Conservation (phyloP, 2,329 filamentous ascomycete species). For the Samsoniella hepiali region DNA sequence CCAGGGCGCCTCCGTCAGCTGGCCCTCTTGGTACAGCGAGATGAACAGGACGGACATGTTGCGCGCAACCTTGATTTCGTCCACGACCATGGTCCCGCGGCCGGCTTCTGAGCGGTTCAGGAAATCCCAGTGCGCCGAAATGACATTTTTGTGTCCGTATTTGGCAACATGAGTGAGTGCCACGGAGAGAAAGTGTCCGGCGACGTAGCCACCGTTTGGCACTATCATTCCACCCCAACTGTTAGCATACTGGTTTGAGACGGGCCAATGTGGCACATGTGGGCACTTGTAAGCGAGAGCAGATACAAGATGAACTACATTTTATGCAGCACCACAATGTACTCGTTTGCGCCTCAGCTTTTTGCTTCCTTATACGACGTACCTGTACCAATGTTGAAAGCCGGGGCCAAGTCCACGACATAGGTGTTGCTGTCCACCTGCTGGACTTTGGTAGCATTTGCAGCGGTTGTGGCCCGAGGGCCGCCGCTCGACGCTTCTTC, state of each 20-base stretch:
- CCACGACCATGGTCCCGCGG: conserved; percentile 36
- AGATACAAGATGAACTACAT: neutral
- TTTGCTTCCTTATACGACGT: neutral
- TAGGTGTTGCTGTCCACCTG: conserved; percentile 1
- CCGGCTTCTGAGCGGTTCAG: conserved; percentile 38
- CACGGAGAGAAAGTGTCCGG: conserved; percentile 38
- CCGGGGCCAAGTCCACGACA: conserved; percentile 9
- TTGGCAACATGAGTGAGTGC: conserved; percentile 33
- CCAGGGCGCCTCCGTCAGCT: conserved; percentile 35
- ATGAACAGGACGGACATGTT: conserved; percentile 41
- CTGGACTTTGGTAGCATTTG: neutral
- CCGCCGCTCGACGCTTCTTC: neutral
- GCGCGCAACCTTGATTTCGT: conserved; percentile 41
- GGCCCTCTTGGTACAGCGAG: conserved; percentile 39
- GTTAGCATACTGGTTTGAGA: neutral
- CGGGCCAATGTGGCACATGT: neutral
- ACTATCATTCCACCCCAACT: conserved; percentile 26
- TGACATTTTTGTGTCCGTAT: conserved; percentile 36
- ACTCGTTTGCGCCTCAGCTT: neutral
- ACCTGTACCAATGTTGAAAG: conserved; percentile 20
- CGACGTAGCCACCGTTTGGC: conserved; percentile 47
- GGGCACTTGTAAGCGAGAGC: neutral
- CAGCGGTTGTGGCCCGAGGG: neutral
- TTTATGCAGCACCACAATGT: neutral
- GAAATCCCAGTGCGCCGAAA: conserved; percentile 42